Evolutionary conservation across 352 stramenopile genomes (phyloP).

Genomic region (Pythium rishiriense): DNA sequence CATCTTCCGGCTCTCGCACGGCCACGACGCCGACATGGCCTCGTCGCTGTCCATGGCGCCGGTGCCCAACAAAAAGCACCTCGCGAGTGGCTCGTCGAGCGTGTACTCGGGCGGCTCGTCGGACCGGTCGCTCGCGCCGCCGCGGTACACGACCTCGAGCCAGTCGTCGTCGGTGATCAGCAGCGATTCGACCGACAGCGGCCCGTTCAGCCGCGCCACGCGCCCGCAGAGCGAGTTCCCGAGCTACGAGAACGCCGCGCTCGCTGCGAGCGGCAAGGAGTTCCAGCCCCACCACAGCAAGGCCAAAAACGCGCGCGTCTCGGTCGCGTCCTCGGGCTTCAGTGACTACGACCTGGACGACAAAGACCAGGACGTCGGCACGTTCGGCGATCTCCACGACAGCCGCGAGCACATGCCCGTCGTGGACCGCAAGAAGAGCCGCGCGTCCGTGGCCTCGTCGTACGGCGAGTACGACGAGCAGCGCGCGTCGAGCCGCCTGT

Average conservation of each 20-base stretch:
- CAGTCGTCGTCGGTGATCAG: neutral
- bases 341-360: constrained; percentile 9
- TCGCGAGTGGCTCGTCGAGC: neutral
- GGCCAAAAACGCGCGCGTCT: constrained; percentile 11
- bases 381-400: constrained; percentile 14
- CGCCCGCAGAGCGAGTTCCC: constrained; percentile 12
- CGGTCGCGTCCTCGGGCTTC: constrained; percentile 10
- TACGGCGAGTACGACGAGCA: constrained; percentile 9
- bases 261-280: constrained; percentile 20
- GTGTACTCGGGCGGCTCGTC: constrained; percentile 9
- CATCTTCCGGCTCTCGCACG: constrained; percentile 17
- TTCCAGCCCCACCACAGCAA: constrained; percentile 5
- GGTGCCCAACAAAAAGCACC: constrained; percentile 15
- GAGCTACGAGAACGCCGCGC: constrained; percentile 21
- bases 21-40: constrained; percentile 2
- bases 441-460: constrained; percentile 1
- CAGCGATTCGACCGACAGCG: constrained; percentile 6
- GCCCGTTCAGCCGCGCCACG: constrained; percentile 5
- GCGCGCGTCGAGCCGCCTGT: constrained; percentile 16
- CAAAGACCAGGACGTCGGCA: neutral
- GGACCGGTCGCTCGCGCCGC: constrained; percentile 12
- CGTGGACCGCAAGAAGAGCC: no score
- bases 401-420: neutral
- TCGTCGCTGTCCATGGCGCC: constrained; percentile 11
- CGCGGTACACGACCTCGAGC: constrained; percentile 13